A percentile compares a stretch with the other conserved stretches of the same genome.
Evolutionary conservation across 495 filamentous ascomycete genomes (phyloP).

Genomic region (Aspergillus sclerotiicarbonarius): DNA sequence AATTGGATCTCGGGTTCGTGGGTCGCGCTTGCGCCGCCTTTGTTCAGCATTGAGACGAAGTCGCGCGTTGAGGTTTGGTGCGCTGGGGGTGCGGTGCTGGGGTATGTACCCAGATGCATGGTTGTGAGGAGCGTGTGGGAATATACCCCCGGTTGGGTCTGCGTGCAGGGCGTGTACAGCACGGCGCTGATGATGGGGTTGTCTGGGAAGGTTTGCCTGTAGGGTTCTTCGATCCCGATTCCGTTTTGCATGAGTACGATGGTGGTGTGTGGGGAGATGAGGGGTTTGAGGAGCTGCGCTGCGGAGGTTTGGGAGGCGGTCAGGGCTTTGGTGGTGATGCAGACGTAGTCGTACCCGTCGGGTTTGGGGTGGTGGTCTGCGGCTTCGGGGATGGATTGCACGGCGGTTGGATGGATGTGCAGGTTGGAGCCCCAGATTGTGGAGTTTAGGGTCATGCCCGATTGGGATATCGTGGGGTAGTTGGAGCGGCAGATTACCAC

Average conservation of each 20-base stretch:
- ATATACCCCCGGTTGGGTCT: not conserved
- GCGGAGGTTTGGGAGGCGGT: not conserved
- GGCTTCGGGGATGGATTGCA: too few relatives aligned
- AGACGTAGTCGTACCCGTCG: not conserved
- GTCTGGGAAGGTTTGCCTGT: not conserved
- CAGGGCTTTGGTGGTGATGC: not conserved
- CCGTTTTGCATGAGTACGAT: constrained; percentile 7
- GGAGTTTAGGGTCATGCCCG: too few relatives aligned
- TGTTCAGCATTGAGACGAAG: not conserved
- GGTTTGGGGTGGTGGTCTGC: too few relatives aligned
- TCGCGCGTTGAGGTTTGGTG: not conserved
- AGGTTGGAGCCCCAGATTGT: too few relatives aligned
- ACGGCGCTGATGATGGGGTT: not conserved
- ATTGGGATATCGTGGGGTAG: not conserved
- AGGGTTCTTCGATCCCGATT: constrained; percentile 1
- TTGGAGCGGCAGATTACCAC: not conserved
- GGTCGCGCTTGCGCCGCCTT: not conserved
- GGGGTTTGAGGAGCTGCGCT: not conserved
- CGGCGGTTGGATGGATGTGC: too few relatives aligned
- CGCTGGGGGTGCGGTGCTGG: not conserved
- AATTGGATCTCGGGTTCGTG: not conserved
- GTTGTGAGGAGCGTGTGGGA: not conserved
- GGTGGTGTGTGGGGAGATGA: not conserved
- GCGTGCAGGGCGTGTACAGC: not conserved
- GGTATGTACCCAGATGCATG: not conserved